Evolutionary conservation across 208 protist species (phyloP).

Genomic region (Leishmania amazonensis): DNA sequence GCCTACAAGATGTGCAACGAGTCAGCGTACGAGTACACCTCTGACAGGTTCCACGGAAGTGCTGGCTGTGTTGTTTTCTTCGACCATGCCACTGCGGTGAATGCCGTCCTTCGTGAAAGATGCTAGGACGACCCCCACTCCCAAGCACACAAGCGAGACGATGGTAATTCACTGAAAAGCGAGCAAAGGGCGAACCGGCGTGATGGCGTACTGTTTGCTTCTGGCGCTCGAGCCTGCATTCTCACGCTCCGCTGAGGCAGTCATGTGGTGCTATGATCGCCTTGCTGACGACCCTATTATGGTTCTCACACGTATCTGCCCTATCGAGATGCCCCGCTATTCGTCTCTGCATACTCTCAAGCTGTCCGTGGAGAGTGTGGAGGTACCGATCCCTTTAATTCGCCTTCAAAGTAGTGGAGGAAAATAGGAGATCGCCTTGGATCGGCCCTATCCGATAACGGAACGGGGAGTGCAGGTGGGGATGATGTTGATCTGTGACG

Average conservation of each 20-base stretch:
- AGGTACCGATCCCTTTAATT: conserved; percentile 15
- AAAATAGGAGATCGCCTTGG: neutral
- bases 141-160: conserved; percentile 58
- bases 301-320: conserved; percentile 31
- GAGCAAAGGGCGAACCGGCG: conserved; percentile 93
- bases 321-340: conserved; percentile 20
- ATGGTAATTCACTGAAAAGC: conserved; percentile 97
- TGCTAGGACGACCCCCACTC: conserved; percentile 33
- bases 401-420: conserved; percentile 13
- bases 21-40: conserved; percentile 74
- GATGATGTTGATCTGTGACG: conserved; percentile 16
- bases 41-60: conserved; percentile 58
- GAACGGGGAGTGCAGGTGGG: conserved; percentile 17
- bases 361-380: conserved; percentile 16
- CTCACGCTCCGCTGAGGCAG: conserved; percentile 38
- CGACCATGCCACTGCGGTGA: conserved; percentile 93
- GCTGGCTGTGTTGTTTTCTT: conserved; percentile 89
- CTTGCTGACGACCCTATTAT: conserved; percentile 25
- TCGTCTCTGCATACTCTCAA: conserved; percentile 31
- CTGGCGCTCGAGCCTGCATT: conserved; percentile 48
- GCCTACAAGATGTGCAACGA: conserved; percentile 96
- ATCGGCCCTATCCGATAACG: conserved; percentile 6
- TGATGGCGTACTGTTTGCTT: conserved; percentile 92
- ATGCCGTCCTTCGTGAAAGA: conserved; percentile 71
- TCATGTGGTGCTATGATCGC: conserved; percentile 72